Evolutionary conservation across 1,139 yeast genomes (phyloP), one percentile per base, ranked within the genome.

Genomic region (Debaryomycetaceae sp.): DNA sequence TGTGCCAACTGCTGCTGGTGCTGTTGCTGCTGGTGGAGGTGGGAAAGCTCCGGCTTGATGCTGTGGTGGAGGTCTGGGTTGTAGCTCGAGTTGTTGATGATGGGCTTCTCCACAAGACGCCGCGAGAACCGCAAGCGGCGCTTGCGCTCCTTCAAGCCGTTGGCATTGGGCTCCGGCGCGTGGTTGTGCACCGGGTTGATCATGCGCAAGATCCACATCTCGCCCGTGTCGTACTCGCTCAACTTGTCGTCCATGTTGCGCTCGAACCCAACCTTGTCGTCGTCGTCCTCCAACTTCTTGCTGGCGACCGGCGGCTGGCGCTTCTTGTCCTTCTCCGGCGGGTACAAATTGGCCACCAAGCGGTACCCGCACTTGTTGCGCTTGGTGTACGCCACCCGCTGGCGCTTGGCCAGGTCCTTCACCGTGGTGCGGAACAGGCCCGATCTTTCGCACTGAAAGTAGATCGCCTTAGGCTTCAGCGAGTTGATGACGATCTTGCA

Each of bases 171-270:
- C 48, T 67, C 73, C 11, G 72, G 65, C 2, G 72, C 54, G 43
- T 67, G 74, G 44, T 65, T 66, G 47, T 67, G 73, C 27, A 56
- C 56, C 10, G 72, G 71, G 44, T 64, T 66, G 34, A 67, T 67
- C 74, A 67, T 67, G 38, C 73, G 49, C 44, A 67, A 65, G 29
- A 67, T 65, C 74, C 74, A 67, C 60, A 64, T 61, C 42, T 66
- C 73, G 19, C 41, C 44, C 16, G 28, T 31, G 13, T 43, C 42
- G 34, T 42, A 52, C 20, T 49, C 56, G 30, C 40, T 39, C 14
- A 55, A 37, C 37, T 56, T 56, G 25, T 53, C 60, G 25, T 56
- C 64, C 32, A 48, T 43, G 25, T 41, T 40, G 21, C 47, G 40
- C 27, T 46, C 55, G 27, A 42, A 36, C 4, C 36, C 39, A 26